A percentile compares a stretch with the other conserved stretches of the same genome.
These are phyloP conservation scores for Passalora sequoiae DNA, from an alignment of 2,329 filamentous ascomycete species.

Conservation along the genomic window DNA sequence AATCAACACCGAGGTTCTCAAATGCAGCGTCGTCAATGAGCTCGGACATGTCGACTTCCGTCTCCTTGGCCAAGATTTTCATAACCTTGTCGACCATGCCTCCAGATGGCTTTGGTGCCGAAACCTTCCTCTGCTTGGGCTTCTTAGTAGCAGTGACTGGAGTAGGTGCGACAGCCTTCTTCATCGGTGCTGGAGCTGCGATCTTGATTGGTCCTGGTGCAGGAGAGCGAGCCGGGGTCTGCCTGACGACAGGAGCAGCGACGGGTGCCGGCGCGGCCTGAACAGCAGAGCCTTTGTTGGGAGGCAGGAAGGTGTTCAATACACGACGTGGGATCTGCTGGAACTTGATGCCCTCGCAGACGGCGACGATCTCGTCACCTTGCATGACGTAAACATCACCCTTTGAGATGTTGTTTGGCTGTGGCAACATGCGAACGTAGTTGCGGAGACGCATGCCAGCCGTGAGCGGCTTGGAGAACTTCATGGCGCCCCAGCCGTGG, in stretches of 20 bases:
- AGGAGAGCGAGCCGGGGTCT: slow-evolving; percentile 10
- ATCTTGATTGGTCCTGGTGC: slow-evolving; percentile 22
- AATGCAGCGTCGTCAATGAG: slow-evolving; percentile 57
- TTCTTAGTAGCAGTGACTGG: slow-evolving; percentile 35
- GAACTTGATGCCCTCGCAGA: slow-evolving; percentile 61
- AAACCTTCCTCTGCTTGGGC: slow-evolving; percentile 48
- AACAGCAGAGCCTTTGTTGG: slow-evolving; percentile 41
- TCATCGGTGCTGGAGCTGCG: slow-evolving; percentile 18
- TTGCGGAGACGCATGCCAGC: slow-evolving; percentile 51
- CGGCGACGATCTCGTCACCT: slow-evolving; percentile 53
- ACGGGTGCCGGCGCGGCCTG: slow-evolving; percentile 32
- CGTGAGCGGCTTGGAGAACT: slow-evolving; percentile 40
- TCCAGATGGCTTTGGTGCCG: slow-evolving; percentile 49
- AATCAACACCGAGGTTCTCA: slow-evolving; percentile 59
- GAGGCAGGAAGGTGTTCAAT: slow-evolving; percentile 62
- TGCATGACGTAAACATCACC: slow-evolving; percentile 59
- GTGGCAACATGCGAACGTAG: slow-evolving; percentile 58
- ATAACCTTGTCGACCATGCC: slow-evolving; percentile 52
- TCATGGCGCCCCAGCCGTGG: slow-evolving; percentile 58
- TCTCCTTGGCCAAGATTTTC: slow-evolving; percentile 63
- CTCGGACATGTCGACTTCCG: slow-evolving; percentile 54
- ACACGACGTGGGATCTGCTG: slow-evolving; percentile 61
- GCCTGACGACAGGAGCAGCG: slow-evolving; percentile 13
- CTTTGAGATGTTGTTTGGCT: slow-evolving; percentile 51
- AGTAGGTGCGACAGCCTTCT: slow-evolving; percentile 27